Percentiles rank a stretch among this genome's conserved stretches.
Evolutionary conservation across 768 basidiomycete genomes (phyloP).

Genomic region (Boletellus ananas): DNA sequence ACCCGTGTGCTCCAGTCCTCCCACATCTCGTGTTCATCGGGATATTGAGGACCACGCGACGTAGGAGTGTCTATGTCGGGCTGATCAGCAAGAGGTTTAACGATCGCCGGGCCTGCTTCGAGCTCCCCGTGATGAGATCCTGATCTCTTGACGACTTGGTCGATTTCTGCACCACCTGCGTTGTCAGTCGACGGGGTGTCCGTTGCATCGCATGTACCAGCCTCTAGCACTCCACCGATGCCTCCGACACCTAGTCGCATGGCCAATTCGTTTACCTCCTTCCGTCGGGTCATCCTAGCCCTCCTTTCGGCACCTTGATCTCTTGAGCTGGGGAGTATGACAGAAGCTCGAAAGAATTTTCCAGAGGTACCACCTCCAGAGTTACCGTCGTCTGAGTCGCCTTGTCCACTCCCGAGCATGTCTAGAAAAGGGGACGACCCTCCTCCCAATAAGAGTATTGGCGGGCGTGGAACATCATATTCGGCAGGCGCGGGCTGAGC

Average conservation of each 20-base stretch:
- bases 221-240: slow-evolving; percentile 63
- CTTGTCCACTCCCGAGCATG: slow-evolving; percentile 20
- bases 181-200: neutral
- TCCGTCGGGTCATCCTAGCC: slow-evolving; percentile 56
- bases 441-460: slow-evolving; percentile 25
- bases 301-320: slow-evolving; percentile 51
- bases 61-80: neutral
- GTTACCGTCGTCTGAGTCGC: slow-evolving; percentile 16
- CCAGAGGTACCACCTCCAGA: slow-evolving; percentile 15
- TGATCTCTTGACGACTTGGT: slow-evolving; percentile 4
- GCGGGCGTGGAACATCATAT: slow-evolving; percentile 21
- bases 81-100: slow-evolving; percentile 15
- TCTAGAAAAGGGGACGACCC: slow-evolving; percentile 21
- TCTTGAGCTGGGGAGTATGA: slow-evolving; percentile 62
- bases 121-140: slow-evolving; percentile 11
- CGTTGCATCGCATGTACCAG: neutral
- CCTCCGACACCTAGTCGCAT: slow-evolving; percentile 82
- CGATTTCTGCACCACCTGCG: neutral
- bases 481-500: slow-evolving; percentile 26
- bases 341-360: slow-evolving; percentile 63
- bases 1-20: slow-evolving; percentile 67
- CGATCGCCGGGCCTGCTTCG: slow-evolving; percentile 16
- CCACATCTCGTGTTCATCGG: slow-evolving; percentile 40
- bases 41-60: slow-evolving; percentile 5
- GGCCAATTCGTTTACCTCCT: slow-evolving; percentile 75